These are phyloP conservation scores for Poa pratensis DNA, from an alignment of 176 grass and related monocot genomes.

Conservation along the genomic window DNA sequence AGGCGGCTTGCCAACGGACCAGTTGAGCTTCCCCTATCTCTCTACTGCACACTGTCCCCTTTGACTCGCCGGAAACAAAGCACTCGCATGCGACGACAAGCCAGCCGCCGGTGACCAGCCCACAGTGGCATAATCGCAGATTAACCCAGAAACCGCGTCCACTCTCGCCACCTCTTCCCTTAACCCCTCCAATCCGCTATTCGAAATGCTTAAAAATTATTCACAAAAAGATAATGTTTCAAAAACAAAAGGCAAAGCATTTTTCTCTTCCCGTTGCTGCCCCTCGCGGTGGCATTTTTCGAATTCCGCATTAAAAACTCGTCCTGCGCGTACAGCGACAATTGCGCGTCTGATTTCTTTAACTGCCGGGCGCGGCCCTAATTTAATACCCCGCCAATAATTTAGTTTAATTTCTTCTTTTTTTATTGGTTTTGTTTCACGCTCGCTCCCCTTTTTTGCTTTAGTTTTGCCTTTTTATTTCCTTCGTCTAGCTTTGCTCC, in stretches of 20 bases:
- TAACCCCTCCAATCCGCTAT: background rate
- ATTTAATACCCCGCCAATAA: conserved; percentile 49
- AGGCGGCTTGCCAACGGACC: conserved; percentile 21
- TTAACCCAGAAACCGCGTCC: background rate
- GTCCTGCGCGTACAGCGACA: conserved; percentile 42
- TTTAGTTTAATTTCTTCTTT: conserved; percentile 39
- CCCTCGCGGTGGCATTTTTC: conserved; percentile 46
- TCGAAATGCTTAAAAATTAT: background rate
- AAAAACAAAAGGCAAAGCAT: background rate
- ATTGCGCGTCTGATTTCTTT: conserved; percentile 50
- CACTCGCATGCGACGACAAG: background rate
- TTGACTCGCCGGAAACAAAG: conserved; percentile 19
- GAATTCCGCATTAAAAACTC: conserved; percentile 52
- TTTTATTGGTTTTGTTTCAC: conserved; percentile 52
- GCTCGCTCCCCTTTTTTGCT: conserved; percentile 57
- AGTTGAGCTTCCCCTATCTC: background rate
- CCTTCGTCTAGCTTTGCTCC: conserved; percentile 32
- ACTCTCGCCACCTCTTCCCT: background rate
- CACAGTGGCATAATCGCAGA: conserved; percentile 22
- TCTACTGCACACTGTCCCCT: conserved; percentile 15
- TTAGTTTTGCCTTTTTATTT: conserved; percentile 81
- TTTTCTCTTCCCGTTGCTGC: background rate
- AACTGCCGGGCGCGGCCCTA: conserved; percentile 23
- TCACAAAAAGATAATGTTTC: background rate
- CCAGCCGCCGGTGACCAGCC: conserved; percentile 9